These are phyloP conservation scores for Thielaviopsis ethacetica DNA, from an alignment of 2,329 filamentous ascomycete genomes.

Conservation along the genomic window DNA sequence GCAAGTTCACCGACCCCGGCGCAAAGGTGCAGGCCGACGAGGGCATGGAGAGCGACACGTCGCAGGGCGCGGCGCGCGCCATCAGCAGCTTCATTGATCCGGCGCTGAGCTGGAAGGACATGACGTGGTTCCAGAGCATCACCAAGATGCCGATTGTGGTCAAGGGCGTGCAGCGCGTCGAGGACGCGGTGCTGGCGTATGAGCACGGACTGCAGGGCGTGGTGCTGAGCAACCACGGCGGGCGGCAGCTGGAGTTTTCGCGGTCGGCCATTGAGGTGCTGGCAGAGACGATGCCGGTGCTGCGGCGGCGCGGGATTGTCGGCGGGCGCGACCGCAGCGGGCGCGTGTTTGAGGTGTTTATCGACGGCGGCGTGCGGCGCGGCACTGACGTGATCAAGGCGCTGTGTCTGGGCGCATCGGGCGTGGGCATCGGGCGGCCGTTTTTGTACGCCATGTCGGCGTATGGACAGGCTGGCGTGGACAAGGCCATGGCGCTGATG, in stretches of 20 bases:
- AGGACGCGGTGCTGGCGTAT: constrained; percentile 80
- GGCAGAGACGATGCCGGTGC: constrained; percentile 80
- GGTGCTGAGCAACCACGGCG: constrained; percentile 91
- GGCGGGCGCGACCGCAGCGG: constrained; percentile 34
- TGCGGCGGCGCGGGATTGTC: constrained; percentile 50
- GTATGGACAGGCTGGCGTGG: constrained; percentile 75
- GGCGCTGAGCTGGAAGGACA: constrained; percentile 79
- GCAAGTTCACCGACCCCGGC: constrained; percentile 73
- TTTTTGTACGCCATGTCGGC: constrained; percentile 94
- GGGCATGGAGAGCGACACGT: constrained; percentile 61
- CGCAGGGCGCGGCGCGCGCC: constrained; percentile 82
- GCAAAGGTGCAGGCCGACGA: constrained; percentile 56
- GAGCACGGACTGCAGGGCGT: constrained; percentile 74
- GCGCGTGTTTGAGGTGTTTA: constrained; percentile 54
- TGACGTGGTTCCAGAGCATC: constrained; percentile 80
- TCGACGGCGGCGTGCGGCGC: constrained; percentile 72
- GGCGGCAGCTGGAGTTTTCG: constrained; percentile 82
- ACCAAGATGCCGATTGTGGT: constrained; percentile 91
- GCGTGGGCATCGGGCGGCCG: constrained; percentile 61
- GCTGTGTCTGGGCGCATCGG: constrained; percentile 69
- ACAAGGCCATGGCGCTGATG: constrained; percentile 79
- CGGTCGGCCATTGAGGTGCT: constrained; percentile 80
- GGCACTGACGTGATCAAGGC: constrained; percentile 86
- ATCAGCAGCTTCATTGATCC: constrained; percentile 98
- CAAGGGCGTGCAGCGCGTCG: constrained; percentile 91